Evolutionary conservation across 768 basidiomycete species (phyloP).

Genomic region (Lenzites betulinus): DNA sequence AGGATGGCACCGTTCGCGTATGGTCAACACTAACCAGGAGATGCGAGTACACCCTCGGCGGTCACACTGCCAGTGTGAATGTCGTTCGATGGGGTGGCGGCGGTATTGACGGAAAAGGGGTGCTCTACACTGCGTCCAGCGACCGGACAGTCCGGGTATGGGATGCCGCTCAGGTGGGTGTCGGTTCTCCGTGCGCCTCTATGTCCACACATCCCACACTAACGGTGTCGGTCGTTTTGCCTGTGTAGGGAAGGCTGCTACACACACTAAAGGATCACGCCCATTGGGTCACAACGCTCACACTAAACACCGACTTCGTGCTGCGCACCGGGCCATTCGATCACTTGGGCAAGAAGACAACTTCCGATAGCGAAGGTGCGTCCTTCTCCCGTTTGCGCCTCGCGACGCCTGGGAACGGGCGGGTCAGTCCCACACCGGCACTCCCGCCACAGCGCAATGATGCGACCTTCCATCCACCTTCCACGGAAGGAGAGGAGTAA

Average conservation of each 20-base stretch:
- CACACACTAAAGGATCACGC: slow-evolving; percentile 93
- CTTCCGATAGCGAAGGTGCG: slow-evolving; percentile 81
- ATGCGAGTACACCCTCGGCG: slow-evolving; percentile 84
- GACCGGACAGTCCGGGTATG: slow-evolving; percentile 94
- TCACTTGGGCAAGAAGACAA: slow-evolving; percentile 76
- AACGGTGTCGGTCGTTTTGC: not conserved
- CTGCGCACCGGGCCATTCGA: slow-evolving; percentile 95
- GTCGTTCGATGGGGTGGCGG: slow-evolving; percentile 96
- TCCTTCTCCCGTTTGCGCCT: not conserved
- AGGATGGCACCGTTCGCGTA: slow-evolving; percentile 94
- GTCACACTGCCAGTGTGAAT: slow-evolving; percentile 93
- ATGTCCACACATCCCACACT: not conserved
- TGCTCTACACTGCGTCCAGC: slow-evolving; percentile 93
- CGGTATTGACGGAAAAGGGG: slow-evolving; percentile 59
- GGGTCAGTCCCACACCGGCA: not conserved
- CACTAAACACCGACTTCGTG: slow-evolving; percentile 94
- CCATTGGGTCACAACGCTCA: slow-evolving; percentile 98
- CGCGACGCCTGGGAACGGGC: not conserved
- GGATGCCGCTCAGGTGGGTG: slow-evolving; percentile 76
- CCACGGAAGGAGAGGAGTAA: not conserved
- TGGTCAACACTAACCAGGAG: slow-evolving; percentile 79
- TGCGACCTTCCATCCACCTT: not conserved
- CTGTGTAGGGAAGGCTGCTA: slow-evolving; percentile 73
- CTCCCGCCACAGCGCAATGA: not conserved
- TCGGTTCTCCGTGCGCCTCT: not conserved